phyloP scores from a whole-genome alignment of 148 eudicot genomes.

The Camellia lanceoleosa region DNA sequence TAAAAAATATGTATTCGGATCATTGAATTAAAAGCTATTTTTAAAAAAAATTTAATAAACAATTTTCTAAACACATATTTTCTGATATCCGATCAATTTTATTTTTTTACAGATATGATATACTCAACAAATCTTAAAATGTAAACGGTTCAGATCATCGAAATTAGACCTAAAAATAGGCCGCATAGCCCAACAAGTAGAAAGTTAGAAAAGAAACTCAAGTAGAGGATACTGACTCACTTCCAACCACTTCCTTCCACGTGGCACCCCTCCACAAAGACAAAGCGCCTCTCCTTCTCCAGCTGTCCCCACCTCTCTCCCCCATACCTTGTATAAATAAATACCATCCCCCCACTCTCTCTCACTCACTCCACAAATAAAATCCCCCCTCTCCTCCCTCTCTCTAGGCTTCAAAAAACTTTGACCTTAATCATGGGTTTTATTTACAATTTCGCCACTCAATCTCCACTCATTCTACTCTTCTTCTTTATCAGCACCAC shows the following conservation, averaged over 20 bases:
- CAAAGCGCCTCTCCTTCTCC: slow-evolving; percentile 13
- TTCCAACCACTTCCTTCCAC: slow-evolving; percentile 16
- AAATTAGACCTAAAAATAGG: no score
- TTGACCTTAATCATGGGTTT: slow-evolving; percentile 20
- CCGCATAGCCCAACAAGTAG: no score
- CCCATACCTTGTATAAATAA: slow-evolving; percentile 35
- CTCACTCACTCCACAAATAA: neutral
- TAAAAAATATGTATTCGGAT: no score
- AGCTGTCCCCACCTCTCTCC: slow-evolving; percentile 33
- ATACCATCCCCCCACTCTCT: slow-evolving; percentile 12
- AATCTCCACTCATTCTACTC: slow-evolving; percentile 12
- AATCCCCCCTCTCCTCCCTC: neutral
- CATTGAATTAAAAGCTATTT: no score
- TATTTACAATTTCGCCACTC: slow-evolving; percentile 27
- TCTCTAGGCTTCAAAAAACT: neutral
- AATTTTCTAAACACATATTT: no score
- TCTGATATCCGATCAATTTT: no score
- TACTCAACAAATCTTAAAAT: no score
- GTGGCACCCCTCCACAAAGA: neutral
- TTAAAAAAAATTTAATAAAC: no score
- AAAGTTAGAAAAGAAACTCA: no score
- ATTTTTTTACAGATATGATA: no score
- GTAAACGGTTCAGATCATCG: no score
- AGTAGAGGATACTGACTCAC: no score
- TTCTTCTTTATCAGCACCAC: slow-evolving; percentile 2